Percentiles rank a stretch among this genome's conserved stretches.
Evolutionary conservation across 179 eudicot species (phyloP).

Genomic region (Heliamphora pulchella): DNA sequence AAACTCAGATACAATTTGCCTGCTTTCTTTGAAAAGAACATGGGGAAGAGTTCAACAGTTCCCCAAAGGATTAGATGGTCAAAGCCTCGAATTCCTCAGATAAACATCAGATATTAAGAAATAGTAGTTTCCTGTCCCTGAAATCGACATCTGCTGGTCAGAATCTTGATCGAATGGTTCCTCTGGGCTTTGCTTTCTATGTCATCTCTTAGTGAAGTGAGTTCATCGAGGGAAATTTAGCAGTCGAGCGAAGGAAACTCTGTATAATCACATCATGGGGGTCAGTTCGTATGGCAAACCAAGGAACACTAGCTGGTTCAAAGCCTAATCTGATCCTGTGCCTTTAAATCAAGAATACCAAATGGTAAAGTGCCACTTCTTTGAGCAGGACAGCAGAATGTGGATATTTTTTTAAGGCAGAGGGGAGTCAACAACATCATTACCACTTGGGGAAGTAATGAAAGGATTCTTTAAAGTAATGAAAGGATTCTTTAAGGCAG

Average conservation of each 20-base stretch:
- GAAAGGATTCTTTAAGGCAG: too few species aligned
- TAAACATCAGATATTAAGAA: not conserved
- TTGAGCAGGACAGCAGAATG: conserved; percentile 1
- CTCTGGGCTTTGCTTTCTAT: not conserved
- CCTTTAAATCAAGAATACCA: conserved; percentile 6
- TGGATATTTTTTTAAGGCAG: not conserved
- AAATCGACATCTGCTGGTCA: not conserved
- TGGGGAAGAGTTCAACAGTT: not conserved
- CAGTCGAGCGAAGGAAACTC: not conserved
- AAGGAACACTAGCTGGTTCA: not conserved
- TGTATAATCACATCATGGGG: not conserved
- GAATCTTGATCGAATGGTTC: not conserved
- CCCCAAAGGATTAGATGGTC: not conserved
- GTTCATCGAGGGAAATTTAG: not conserved
- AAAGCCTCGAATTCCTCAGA: not conserved
- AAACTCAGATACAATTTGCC: not conserved
- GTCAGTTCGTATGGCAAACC: not conserved
- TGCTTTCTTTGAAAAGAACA: not conserved
- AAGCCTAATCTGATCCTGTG: not conserved
- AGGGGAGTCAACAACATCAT: not conserved
- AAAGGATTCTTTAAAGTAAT: too few species aligned
- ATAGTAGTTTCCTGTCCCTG: not conserved
- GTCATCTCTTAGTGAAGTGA: not conserved
- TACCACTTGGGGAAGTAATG: not conserved
- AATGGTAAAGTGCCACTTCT: not conserved